Percentiles rank a stretch among this genome's conserved stretches.
These are phyloP conservation scores for Rhodamnia rubescens DNA, from an alignment of 345 rosid genomes.

Conservation along the genomic window DNA sequence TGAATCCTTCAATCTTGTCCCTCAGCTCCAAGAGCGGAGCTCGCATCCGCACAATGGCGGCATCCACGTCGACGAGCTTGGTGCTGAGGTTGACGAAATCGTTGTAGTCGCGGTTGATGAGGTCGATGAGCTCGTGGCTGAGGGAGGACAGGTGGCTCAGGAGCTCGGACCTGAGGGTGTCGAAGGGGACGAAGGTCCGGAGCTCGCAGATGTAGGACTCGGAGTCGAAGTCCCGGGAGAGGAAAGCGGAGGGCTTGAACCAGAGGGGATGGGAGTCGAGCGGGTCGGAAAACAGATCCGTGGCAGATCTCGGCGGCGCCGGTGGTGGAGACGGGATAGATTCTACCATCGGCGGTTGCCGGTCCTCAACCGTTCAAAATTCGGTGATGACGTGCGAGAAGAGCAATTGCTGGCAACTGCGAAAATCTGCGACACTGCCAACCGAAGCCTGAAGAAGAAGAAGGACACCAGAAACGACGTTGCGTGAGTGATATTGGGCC, in stretches of 20 bases:
- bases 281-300: slow-evolving; percentile 86
- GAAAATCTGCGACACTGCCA: background rate
- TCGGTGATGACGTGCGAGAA: background rate
- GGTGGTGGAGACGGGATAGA: slow-evolving; percentile 20
- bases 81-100: slow-evolving; percentile 94
- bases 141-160: slow-evolving; percentile 77
- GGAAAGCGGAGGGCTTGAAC: slow-evolving; percentile 89
- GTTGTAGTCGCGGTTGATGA: slow-evolving; percentile 95
- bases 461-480: too few species aligned
- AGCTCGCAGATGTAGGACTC: slow-evolving; percentile 91
- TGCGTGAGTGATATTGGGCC: too few species aligned
- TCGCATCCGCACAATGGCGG: slow-evolving; percentile 92
- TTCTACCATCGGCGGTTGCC: slow-evolving; percentile 18
- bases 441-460: background rate
- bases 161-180: slow-evolving; percentile 91
- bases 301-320: slow-evolving; percentile 74
- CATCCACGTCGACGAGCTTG: slow-evolving; percentile 89
- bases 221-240: slow-evolving; percentile 69
- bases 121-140: slow-evolving; percentile 88
- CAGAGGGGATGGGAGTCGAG: slow-evolving; percentile 81
- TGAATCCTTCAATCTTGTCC: slow-evolving; percentile 77
- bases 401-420: background rate
- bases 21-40: slow-evolving; percentile 85
- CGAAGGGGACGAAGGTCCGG: slow-evolving; percentile 91
- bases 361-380: background rate